These are phyloP conservation scores for Fomitopsis pinicola DNA, from an alignment of 1,284 basidiomycete genomes.

Conservation along the genomic window DNA sequence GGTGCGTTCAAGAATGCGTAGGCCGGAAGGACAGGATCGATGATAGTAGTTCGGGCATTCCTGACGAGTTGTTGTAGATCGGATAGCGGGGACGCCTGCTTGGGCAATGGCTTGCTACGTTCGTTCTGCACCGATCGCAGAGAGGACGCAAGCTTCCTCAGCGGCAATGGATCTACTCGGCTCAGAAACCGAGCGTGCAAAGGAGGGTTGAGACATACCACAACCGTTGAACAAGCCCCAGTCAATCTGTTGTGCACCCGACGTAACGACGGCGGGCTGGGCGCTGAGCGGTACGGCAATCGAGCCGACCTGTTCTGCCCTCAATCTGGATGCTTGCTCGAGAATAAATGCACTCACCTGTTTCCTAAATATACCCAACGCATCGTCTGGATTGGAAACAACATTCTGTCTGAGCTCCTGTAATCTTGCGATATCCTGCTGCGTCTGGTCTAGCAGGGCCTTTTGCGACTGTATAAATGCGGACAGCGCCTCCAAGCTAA, in stretches of 20 bases:
- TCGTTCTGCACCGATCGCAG: conserved; percentile 32
- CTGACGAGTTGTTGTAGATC: conserved; percentile 59
- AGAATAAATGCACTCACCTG: conserved; percentile 26
- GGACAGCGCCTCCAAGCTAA: conserved; percentile 62
- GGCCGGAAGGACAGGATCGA: conserved; percentile 57
- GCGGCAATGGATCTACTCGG: conserved; percentile 35
- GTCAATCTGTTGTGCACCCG: conserved; percentile 40
- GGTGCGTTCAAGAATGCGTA: conserved; percentile 28
- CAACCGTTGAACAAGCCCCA: conserved; percentile 46
- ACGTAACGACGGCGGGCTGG: conserved; percentile 33
- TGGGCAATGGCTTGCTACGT: conserved; percentile 32
- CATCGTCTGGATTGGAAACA: conserved; percentile 26
- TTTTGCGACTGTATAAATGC: conserved; percentile 59
- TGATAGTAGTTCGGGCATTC: conserved; percentile 42
- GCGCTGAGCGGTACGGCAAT: conserved; percentile 39
- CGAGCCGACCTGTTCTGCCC: conserved; percentile 9
- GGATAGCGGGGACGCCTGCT: conserved; percentile 47
- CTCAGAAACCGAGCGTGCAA: background rate
- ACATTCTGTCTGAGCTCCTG: conserved; percentile 37
- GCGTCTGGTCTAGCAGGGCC: conserved; percentile 50
- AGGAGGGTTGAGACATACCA: conserved; percentile 31
- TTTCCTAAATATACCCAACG: conserved; percentile 25
- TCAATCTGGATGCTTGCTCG: conserved; percentile 10
- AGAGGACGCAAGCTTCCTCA: conserved; percentile 40
- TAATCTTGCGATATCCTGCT: conserved; percentile 55